Evolutionary conservation across 164 flowering plant species (phyloP).

Genomic region (Magnolia kwangsiensis): DNA sequence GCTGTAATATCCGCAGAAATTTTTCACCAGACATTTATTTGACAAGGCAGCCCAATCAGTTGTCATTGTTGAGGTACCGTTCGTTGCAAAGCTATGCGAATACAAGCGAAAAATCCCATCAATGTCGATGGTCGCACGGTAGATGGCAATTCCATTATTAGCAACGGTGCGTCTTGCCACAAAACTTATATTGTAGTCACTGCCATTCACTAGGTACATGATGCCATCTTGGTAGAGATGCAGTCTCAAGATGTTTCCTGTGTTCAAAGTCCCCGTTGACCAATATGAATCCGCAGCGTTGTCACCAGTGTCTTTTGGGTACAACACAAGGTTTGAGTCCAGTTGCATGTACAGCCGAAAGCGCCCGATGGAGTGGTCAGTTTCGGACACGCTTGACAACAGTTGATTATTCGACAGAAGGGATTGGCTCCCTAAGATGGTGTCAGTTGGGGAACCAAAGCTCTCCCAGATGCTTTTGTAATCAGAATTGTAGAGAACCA

Average conservation of each 20-base stretch:
- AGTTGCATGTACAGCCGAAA: constrained; percentile 22
- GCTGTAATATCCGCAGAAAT: constrained; percentile 19
- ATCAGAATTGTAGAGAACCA: constrained; percentile 14
- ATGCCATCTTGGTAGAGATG: background rate
- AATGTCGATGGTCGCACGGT: constrained; percentile 5
- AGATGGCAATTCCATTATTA: background rate
- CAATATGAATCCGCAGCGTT: constrained; percentile 2
- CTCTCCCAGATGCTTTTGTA: constrained; percentile 21
- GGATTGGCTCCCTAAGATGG: constrained; percentile 13
- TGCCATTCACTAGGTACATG: background rate
- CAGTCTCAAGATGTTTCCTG: constrained; percentile 7
- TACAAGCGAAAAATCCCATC: constrained; percentile 12
- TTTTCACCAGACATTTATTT: constrained; percentile 12
- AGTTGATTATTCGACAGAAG: background rate
- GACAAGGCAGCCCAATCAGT: background rate
- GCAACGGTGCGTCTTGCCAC: too few species aligned
- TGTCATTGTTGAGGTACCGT: background rate
- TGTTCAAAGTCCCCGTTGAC: background rate
- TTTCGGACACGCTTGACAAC: constrained; percentile 14
- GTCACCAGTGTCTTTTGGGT: background rate
- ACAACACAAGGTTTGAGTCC: constrained; percentile 7
- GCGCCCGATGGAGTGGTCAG: constrained; percentile 15
- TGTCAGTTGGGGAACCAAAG: constrained; percentile 25
- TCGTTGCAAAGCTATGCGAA: background rate
- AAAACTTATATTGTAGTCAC: too few species aligned